Evolutionary conservation across 176 grass and related monocot species (phyloP).

Genomic region (Aegilops sharonensis): DNA sequence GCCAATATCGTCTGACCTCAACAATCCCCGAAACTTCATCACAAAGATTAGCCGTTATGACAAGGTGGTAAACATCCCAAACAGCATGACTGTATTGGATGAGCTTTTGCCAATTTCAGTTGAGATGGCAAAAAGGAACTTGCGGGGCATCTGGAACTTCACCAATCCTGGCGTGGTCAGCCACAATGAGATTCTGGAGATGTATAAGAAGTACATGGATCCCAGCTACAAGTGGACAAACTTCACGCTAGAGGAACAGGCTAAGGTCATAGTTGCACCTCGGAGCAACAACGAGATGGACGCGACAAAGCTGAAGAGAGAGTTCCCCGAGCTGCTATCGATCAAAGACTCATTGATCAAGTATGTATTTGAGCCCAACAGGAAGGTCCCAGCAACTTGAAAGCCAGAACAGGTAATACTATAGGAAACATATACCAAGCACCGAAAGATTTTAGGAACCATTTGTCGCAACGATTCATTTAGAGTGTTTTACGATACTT

Average conservation of each 20-base stretch:
- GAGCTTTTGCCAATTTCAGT: slow-evolving; percentile 79
- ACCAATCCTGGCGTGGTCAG: slow-evolving; percentile 71
- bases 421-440: slow-evolving; percentile 10
- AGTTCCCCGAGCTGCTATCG: slow-evolving; percentile 66
- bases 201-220: slow-evolving; percentile 65
- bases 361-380: slow-evolving; percentile 80
- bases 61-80: slow-evolving; percentile 81
- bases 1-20: slow-evolving; percentile 79
- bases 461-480: slow-evolving; percentile 10
- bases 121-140: slow-evolving; percentile 72
- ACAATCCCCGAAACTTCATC: slow-evolving; percentile 78
- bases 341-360: slow-evolving; percentile 79
- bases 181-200: slow-evolving; percentile 81
- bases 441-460: slow-evolving; percentile 23
- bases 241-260: slow-evolving; percentile 79
- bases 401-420: neutral
- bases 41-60: slow-evolving; percentile 77
- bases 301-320: slow-evolving; percentile 59
- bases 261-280: slow-evolving; percentile 70
- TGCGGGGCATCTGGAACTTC: slow-evolving; percentile 78
- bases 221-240: slow-evolving; percentile 68
- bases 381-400: slow-evolving; percentile 57
- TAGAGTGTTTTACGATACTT: slow-evolving; percentile 24
- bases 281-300: slow-evolving; percentile 88
- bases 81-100: slow-evolving; percentile 81